Conservation (phyloP, 352 stramenopile genomes). For the Phytophthora pinifolia region DNA sequence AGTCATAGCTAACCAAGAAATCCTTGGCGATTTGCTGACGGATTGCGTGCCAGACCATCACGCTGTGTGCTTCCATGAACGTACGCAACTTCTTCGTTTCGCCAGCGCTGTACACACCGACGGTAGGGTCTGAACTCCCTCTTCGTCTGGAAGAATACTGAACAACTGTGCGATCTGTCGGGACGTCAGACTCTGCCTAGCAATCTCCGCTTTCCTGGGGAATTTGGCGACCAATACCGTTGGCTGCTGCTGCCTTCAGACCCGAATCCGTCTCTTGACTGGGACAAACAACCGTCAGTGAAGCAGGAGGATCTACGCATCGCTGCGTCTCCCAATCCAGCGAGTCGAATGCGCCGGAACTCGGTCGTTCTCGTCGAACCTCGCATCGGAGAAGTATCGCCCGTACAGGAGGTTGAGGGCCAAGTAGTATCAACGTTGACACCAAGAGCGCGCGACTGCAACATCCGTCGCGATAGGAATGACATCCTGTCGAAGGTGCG, state of each 20-base stretch:
- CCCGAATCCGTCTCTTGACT: not conserved
- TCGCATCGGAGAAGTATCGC: not conserved
- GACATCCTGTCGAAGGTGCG: constrained; percentile 37
- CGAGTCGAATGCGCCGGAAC: constrained; percentile 2
- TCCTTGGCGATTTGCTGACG: not conserved
- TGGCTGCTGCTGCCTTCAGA: constrained; percentile 36
- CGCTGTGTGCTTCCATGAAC: constrained; percentile 67
- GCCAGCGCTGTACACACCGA: constrained; percentile 41
- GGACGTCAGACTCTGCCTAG: constrained; percentile 41
- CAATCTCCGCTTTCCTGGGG: constrained; percentile 35
- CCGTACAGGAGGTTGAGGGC: constrained; percentile 4
- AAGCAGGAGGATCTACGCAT: constrained; percentile 31
- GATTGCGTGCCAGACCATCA: constrained; percentile 39
- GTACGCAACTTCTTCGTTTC: constrained; percentile 66
- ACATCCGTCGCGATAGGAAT: constrained; percentile 37
- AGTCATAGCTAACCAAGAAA: not conserved
- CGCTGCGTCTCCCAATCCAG: constrained; percentile 13
- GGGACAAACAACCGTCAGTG: constrained; percentile 4
- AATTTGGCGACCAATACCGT: constrained; percentile 27
- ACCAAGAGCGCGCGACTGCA: constrained; percentile 28
- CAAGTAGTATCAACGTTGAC: constrained; percentile 12
- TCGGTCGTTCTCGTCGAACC: constrained; percentile 4
- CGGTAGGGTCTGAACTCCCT: constrained; percentile 19
- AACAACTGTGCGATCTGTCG: no score
- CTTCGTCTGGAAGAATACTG: no score